phyloP scores from a whole-genome alignment of 148 eudicot species.

The Agrostemma githago region DNA sequence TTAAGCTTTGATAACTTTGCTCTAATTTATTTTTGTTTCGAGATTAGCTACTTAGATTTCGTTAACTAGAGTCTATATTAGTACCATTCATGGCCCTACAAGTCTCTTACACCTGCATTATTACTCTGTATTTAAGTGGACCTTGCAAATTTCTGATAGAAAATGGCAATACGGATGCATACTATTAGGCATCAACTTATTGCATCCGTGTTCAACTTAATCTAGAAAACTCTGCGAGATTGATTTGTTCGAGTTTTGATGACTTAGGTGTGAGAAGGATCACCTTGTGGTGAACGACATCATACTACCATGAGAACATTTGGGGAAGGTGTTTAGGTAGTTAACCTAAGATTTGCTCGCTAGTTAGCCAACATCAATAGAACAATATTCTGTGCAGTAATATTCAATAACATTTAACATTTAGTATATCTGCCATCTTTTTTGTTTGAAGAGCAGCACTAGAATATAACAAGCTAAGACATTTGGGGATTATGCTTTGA shows the following conservation, averaged over 20 bases:
- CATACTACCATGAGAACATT: not conserved
- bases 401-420: not conserved
- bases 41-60: constrained; percentile 14
- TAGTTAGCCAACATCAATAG: not conserved
- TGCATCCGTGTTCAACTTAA: constrained; percentile 5
- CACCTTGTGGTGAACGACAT: not conserved
- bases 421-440: not conserved
- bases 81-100: constrained; percentile 15
- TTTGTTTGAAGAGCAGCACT: constrained; percentile 3
- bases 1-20: constrained; percentile 6
- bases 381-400: not conserved
- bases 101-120: constrained; percentile 3
- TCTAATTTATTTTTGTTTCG: constrained; percentile 10
- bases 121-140: not conserved
- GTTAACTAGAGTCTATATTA: constrained; percentile 10
- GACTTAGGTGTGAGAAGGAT: not conserved
- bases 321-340: not conserved
- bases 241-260: not conserved
- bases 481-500: not conserved
- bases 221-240: constrained; percentile 3
- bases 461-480: not conserved
- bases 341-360: not conserved
- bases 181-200: constrained; percentile 15
- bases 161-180: constrained; percentile 23
- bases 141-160: constrained; percentile 27